These are phyloP conservation scores for Eucalyptus urophylla DNA, from an alignment of 345 rosid genomes.

Conservation along the genomic window DNA sequence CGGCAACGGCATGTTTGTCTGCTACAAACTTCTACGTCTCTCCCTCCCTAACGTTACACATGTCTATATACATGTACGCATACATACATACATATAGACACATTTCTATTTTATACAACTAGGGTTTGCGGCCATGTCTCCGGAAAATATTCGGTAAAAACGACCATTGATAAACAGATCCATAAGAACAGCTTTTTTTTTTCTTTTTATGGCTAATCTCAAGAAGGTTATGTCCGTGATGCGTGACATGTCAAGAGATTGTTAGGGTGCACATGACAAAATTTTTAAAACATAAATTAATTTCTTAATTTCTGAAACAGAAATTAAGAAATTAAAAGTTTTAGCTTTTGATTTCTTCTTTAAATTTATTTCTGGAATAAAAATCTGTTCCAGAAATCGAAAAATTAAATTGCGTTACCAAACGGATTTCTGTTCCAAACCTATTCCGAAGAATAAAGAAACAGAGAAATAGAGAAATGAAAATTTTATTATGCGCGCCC, in stretches of 20 bases:
- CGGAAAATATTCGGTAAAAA: not conserved
- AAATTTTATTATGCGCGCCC: too few relatives aligned
- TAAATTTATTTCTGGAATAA: too few relatives aligned
- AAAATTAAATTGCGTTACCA: too few relatives aligned
- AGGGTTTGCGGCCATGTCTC: not conserved
- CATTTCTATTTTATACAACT: not conserved
- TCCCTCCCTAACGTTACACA: not conserved
- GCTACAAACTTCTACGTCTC: not conserved
- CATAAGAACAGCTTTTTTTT: too few relatives aligned
- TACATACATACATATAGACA: not conserved
- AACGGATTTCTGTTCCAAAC: too few relatives aligned
- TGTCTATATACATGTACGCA: not conserved
- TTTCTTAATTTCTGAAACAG: accelerated
- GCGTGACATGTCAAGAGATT: not conserved
- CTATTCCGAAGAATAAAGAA: too few relatives aligned
- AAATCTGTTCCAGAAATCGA: too few relatives aligned
- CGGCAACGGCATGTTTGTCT: not conserved
- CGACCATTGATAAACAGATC: not conserved
- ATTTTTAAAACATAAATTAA: too few relatives aligned
- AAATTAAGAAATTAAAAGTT: too few relatives aligned
- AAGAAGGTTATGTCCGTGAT: not conserved
- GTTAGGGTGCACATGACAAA: not conserved
- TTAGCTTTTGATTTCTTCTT: too few relatives aligned
- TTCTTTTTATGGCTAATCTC: not conserved
- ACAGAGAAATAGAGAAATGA: too few relatives aligned